Base-by-base conservation (phyloP, 78 protist species). In the Polysphondylium violaceum region DNA sequence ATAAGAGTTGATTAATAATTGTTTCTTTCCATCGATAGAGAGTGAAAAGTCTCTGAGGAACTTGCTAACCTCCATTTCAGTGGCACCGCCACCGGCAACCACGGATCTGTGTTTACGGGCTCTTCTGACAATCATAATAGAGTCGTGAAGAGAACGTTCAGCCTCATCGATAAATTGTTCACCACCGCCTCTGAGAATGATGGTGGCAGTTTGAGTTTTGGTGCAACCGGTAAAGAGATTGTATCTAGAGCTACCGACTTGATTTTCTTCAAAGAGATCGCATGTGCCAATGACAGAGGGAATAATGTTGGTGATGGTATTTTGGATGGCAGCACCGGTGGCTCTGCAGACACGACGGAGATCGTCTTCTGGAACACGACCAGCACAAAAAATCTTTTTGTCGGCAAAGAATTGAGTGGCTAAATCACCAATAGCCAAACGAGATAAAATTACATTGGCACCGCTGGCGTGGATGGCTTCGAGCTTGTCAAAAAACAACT, bases 361-460 rank as follows among this genome's bases (percentile, higher is more conserved):
- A 88, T 99, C 99, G 58, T 95, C 99, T 3, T 92, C 96, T 23
- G 98, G 63, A 16, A 99, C 99, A 36, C 99, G 97, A 25, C 99
- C 99, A 12, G 99, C 99, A 85, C 99, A 99, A 94, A 99, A 99
- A 38, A 99, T 68, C 63, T 88, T 96, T 14, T 99, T 86, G 86
- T 99, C 99, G 38, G 99, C 99, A 76, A 99, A 99, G 94, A 94
- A 99, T 93, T 99, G 99, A 33, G 99, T 99, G 27, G 99, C 99
- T 21, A 99, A 95, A 73, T 99, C 99, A 35, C 99, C 99, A 68
- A 99, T 99, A 44, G 99, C 96, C 35, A 98, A 97, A 61, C 83
- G 85, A 25, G 99, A 99, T 35, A 99, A 97, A 11, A 99, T 98
- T 16, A 98, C 96, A 58, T 98, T 94, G 55, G 99, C 99, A 31